Evolutionary conservation across 208 protist genomes (phyloP).

Genomic region (Crithidia sp.): DNA sequence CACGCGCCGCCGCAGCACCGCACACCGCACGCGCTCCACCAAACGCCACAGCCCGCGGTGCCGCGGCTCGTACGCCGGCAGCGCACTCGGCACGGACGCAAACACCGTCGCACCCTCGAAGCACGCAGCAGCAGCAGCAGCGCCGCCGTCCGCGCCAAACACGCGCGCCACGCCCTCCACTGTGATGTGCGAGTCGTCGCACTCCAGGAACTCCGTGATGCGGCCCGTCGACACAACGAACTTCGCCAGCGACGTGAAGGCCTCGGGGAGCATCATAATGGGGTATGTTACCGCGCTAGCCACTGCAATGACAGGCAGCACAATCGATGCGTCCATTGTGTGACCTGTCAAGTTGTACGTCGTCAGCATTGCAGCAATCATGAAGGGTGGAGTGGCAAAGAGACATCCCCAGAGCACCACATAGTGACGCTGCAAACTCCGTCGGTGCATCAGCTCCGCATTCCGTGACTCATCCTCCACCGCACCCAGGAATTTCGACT

Average conservation of each 20-base stretch:
- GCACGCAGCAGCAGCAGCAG: neutral
- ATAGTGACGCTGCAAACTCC: no score
- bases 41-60: conserved; percentile 4
- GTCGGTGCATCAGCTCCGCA: no score
- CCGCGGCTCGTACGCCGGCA: conserved; percentile 22
- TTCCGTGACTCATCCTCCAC: no score
- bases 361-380: conserved; percentile 50
- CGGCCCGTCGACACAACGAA: conserved; percentile 75
- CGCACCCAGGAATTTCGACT: conserved; percentile 51
- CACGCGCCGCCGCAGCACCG: conserved; percentile 10
- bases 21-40: neutral
- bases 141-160: neutral
- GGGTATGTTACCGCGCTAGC: conserved; percentile 80
- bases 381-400: conserved; percentile 53
- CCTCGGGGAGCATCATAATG: conserved; percentile 75
- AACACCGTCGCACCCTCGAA: conserved; percentile 5
- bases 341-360: conserved; percentile 60
- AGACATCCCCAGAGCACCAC: no score
- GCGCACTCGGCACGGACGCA: conserved; percentile 6
- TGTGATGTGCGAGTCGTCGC: conserved; percentile 38
- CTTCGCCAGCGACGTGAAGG: conserved; percentile 60
- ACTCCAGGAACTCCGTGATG: conserved; percentile 73
- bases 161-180: conserved; percentile 9
- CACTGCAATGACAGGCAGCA: conserved; percentile 85
- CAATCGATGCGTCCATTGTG: conserved; percentile 64